phyloP scores from a whole-genome alignment of 139 green algal genomes.

The Auxenochlorella pyrenoidosa region DNA sequence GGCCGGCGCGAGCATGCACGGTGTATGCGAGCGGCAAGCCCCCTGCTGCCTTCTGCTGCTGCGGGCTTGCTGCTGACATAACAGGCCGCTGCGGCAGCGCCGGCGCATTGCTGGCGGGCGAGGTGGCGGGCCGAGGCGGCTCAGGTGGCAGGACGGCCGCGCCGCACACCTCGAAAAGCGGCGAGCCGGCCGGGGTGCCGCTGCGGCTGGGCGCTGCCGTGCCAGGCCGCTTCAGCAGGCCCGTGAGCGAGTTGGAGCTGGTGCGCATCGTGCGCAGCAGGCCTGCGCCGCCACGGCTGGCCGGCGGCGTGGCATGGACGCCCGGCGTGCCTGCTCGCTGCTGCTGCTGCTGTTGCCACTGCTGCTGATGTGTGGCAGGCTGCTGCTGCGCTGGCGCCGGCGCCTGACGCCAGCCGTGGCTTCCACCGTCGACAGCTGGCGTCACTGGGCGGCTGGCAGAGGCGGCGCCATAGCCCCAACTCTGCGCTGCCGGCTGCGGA shows the following conservation, averaged over 20 bases:
- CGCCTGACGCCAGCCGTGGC: not conserved
- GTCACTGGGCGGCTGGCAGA: not conserved
- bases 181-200: not conserved
- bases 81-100: not conserved
- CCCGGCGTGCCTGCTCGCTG: not conserved
- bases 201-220: not conserved
- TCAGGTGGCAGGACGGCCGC: slow-evolving; percentile 6
- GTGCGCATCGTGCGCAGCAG: slow-evolving; percentile 15
- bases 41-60: not conserved
- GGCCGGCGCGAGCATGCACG: not conserved
- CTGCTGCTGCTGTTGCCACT: not conserved
- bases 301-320: not conserved
- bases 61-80: not conserved
- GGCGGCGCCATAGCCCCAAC: not conserved
- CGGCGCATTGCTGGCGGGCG: not conserved
- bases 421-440: not conserved
- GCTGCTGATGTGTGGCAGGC: not conserved
- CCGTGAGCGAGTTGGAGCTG: slow-evolving; percentile 14
- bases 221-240: slow-evolving; percentile 21
- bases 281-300: not conserved
- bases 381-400: not conserved
- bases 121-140: not conserved
- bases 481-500: not conserved
- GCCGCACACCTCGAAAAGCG: slow-evolving; percentile 28
- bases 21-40: not conserved